Base-by-base conservation (phyloP, 768 basidiomycete species). In the Dioszegia hungarica region DNA sequence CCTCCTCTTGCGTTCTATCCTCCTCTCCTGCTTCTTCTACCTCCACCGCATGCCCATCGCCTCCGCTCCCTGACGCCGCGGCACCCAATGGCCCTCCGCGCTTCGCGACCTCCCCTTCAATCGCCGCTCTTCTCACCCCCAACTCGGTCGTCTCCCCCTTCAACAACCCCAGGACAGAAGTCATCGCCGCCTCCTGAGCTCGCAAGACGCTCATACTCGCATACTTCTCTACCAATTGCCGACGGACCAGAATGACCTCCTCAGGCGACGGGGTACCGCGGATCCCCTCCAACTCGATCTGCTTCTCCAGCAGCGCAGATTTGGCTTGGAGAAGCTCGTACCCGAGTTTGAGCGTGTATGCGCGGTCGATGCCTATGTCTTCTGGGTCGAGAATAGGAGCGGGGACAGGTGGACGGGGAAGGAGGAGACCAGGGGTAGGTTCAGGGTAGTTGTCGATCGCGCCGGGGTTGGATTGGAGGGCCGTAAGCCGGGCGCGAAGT, bases 401-500 rank as follows among this genome's bases (percentile, higher is more conserved):
- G 43, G 38, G 20, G 19, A 22, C 5, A 25, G 36, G 20, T 11
- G 41, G 41, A 43, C 19, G 10, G 5, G 24, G 5, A 43, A 11
- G 10, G 5, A 24, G 5, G 41, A 19, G 41, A 5, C 19, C 24
- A 17, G 24, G 19, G 53, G 14, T n/a, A 43, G 45, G 12, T 3
- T 8, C 29, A 22, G 34, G 27, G 9, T 12, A 17, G 29, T 5
- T 20, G 48, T 10, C 15, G 19, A 36, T 1, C 14, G 40, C 11
- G 29, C 29, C 5, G 24, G 28, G 41, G 5, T 24, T 43, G 17
- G 41, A n/a, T 20, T 25, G 50, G 9, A 75, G 57, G 9, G 43
- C 27, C 17, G 63, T 50, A 2, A 75, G 52, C 22, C 67, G 64
- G 4, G 56, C 54, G 6, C 70, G 56, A 1, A 76, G 59, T 47